Percentiles rank a stretch among this genome's conserved stretches.
Evolutionary conservation across 805 yeast species (phyloP).

Genomic region (Teunomyces tritomae): DNA sequence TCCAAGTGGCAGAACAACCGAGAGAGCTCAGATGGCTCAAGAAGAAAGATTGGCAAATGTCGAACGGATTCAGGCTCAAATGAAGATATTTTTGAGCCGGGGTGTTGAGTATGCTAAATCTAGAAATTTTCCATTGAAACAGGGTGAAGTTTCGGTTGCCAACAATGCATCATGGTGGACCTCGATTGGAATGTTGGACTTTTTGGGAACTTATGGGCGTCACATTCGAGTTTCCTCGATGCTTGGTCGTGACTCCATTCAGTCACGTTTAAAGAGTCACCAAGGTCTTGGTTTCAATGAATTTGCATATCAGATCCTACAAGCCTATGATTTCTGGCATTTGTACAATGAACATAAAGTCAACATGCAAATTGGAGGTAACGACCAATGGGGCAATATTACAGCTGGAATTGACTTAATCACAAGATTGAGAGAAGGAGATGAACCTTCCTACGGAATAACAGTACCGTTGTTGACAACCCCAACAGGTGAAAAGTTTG

Average conservation of each 20-base stretch:
- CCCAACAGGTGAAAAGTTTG: conserved; percentile 88
- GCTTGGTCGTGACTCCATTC: conserved; percentile 87
- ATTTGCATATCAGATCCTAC: conserved; percentile 87
- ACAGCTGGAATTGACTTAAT: conserved; percentile 93
- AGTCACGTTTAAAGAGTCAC: conserved; percentile 63
- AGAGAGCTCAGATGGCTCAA: conserved; percentile 59
- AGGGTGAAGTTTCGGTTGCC: conserved; percentile 42
- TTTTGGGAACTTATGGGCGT: conserved; percentile 72
- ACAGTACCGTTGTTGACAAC: conserved; percentile 91
- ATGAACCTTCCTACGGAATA: conserved; percentile 51
- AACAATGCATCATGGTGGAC: conserved; percentile 90
- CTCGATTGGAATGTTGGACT: conserved; percentile 69
- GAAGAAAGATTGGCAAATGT: conserved; percentile 56
- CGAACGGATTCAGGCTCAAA: conserved; percentile 55
- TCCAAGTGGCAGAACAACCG: conserved; percentile 88
- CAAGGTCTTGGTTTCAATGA: conserved; percentile 90
- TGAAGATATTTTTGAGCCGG: conserved; percentile 54
- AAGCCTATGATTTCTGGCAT: conserved; percentile 92
- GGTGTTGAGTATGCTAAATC: conserved; percentile 63
- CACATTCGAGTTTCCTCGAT: conserved; percentile 80
- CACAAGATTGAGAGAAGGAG: conserved; percentile 43
- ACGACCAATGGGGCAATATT: conserved; percentile 98
- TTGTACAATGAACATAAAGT: conserved; percentile 59
- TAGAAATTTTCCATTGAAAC: conserved; percentile 36
- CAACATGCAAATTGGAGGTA: conserved; percentile 86